phyloP scores from a whole-genome alignment of 2,329 filamentous ascomycete species.

The Pseudogymnoascus verrucosus region DNA sequence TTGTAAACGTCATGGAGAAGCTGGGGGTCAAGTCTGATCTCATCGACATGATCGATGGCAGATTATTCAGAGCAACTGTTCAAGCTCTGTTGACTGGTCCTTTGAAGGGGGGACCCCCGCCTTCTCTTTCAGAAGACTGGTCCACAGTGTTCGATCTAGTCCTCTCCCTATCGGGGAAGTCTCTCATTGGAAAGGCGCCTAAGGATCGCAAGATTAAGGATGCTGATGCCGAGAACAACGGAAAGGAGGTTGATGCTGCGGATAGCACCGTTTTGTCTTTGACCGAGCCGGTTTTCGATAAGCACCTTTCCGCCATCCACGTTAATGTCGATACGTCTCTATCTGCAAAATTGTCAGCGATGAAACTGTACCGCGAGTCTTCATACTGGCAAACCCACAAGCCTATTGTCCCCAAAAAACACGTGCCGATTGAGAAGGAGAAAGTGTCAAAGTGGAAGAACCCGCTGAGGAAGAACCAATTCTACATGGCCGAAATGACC shows the following conservation, averaged over 20 bases:
- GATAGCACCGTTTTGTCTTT: constrained; percentile 36
- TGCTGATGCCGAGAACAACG: constrained; percentile 14
- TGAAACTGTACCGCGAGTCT: constrained; percentile 39
- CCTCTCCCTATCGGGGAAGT: constrained; percentile 13
- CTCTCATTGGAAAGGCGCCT: constrained; percentile 11
- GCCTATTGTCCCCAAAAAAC: constrained; percentile 36
- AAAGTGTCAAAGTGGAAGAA: constrained; percentile 32
- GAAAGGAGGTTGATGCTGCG: constrained; percentile 13
- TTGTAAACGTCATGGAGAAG: constrained; percentile 17
- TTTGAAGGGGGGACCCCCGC: constrained; percentile 16
- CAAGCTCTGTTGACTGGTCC: constrained; percentile 22
- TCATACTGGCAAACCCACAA: constrained; percentile 56
- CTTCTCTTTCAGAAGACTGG: constrained; percentile 21
- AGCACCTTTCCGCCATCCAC: constrained; percentile 36
- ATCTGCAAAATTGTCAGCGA: constrained; percentile 15
- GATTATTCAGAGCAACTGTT: constrained; percentile 30
- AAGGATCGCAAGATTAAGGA: constrained; percentile 19
- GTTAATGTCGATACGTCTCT: constrained; percentile 29
- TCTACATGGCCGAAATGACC: constrained; percentile 58
- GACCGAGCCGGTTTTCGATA: constrained; percentile 38
- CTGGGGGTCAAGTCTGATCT: constrained; percentile 34
- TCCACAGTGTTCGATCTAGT: constrained; percentile 7
- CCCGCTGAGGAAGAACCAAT: constrained; percentile 40
- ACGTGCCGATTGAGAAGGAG: constrained; percentile 32
- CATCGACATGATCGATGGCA: constrained; percentile 48